Evolutionary conservation across 108 stramenopile species (phyloP).

Genomic region (Skeletonema menzelii): DNA sequence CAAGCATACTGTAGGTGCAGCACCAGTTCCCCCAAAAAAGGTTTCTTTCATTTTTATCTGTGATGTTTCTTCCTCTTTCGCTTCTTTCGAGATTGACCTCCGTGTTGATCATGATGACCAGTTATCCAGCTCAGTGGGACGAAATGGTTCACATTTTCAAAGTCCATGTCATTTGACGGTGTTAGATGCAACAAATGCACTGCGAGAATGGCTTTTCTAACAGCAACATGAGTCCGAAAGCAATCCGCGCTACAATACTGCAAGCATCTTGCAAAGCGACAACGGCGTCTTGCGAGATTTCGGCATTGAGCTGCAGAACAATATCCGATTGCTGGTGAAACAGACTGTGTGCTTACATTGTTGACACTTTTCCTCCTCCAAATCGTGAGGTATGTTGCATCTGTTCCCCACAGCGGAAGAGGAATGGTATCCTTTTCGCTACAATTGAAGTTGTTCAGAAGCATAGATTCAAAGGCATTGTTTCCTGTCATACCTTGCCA

Average conservation of each 20-base stretch:
- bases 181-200: constrained; percentile 26
- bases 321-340: constrained; percentile 27
- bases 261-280: constrained; percentile 35
- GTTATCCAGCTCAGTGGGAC: neutral
- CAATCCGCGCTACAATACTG: constrained; percentile 38
- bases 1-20: neutral
- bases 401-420: constrained; percentile 43
- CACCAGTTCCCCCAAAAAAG: neutral
- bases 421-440: constrained; percentile 3
- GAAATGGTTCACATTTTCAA: constrained; percentile 22
- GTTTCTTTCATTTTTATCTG: neutral
- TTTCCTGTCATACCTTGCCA: constrained; percentile 47
- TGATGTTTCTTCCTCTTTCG: constrained; percentile 7
- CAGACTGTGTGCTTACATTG: neutral
- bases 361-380: constrained; percentile 25
- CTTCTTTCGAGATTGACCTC: neutral
- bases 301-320: constrained; percentile 24
- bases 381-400: constrained; percentile 45
- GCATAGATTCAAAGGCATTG: constrained; percentile 18
- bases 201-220: constrained; percentile 26
- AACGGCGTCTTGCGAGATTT: constrained; percentile 23
- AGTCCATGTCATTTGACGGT: constrained; percentile 2
- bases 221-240: constrained; percentile 5
- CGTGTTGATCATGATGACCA: neutral
- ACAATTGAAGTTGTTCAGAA: constrained; percentile 24